Base-by-base conservation (phyloP, 257 asterid genomes). In the Vinca minor region DNA sequence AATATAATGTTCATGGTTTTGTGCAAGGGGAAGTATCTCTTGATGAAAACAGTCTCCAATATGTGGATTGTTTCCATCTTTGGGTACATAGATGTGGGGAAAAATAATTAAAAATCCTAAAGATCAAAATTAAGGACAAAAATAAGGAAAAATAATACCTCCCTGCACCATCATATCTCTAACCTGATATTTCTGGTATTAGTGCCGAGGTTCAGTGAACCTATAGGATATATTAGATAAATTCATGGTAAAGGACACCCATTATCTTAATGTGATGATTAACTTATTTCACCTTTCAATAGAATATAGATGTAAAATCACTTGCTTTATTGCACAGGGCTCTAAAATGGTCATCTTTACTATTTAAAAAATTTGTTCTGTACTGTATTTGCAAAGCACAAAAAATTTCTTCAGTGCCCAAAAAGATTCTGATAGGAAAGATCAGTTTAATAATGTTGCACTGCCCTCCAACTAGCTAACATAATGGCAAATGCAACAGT, bases 381-480 rank as follows among this genome's bases (percentile, higher is more conserved):
- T 66, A 56, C 32, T 59, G 36, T 44, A 56, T 39, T 75, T 77
- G 64, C 84, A 80, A 78, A 80, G 87, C 85, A 83, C 91, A 72
- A 83, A 76, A 81, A 66, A 76, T 76, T 42, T 68, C 62, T 68
- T 35, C 76, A 69, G 72, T 41, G 69, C 77, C 75, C n/a, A 34
- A 79, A 67, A 79, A 75, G 88, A 84, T 86, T 82, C 74, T 78
- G 38, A 26, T 63, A 62, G 69, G 41, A 69, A 76, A 76, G 65
- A 63, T 76, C 59, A 53, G 45, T 69, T 71, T 71, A 66, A 73
- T 60, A n/a, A n/a, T 79, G 64, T 71, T 50, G 74, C 66, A 59
- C 10, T 82, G 83, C 77, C 75, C 62, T 68, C 79, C 82, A 74
- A 78, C 69, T 63, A 69, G 81, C 67, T 73, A 68, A 48, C 80